Evolutionary conservation across 768 basidiomycete genomes (phyloP).

Genomic region (Auriscalpium orientale): DNA sequence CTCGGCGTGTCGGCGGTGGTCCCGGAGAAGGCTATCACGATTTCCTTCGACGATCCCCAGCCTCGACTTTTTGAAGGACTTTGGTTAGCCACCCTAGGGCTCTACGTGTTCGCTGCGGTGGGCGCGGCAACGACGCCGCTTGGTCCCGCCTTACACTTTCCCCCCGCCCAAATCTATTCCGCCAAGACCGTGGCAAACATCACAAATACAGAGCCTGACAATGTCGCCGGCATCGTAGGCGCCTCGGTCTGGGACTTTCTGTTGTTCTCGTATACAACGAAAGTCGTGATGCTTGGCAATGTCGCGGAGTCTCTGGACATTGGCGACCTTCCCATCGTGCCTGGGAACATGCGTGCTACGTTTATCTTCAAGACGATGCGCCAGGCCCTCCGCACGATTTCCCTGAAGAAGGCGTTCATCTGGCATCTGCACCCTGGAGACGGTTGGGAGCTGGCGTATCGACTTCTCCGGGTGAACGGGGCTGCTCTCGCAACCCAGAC

Average conservation of each 20-base stretch:
- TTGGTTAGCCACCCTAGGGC: constrained; percentile 45
- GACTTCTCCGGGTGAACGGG: constrained; percentile 51
- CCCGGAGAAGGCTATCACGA: constrained; percentile 34
- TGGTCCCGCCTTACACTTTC: constrained; percentile 72
- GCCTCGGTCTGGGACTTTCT: constrained; percentile 55
- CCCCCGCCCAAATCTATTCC: constrained; percentile 66
- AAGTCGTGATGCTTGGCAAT: constrained; percentile 81
- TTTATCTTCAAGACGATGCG: constrained; percentile 62
- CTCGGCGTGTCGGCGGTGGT: constrained; percentile 47
- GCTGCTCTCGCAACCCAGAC: constrained; percentile 34
- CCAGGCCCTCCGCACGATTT: constrained; percentile 40
- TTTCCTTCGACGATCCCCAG: constrained; percentile 15
- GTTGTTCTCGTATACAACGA: constrained; percentile 84
- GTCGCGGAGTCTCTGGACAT: constrained; percentile 69
- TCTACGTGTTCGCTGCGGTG: constrained; percentile 40
- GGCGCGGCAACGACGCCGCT: constrained; percentile 48
- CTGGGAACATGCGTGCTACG: constrained; percentile 61
- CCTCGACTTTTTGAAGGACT: constrained; percentile 24
- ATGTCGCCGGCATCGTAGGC: constrained; percentile 65
- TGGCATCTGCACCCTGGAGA: constrained; percentile 57
- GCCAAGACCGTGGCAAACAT: constrained; percentile 53
- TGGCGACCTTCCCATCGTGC: constrained; percentile 80
- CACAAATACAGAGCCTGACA: constrained; percentile 60
- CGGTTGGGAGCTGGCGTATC: constrained; percentile 59
- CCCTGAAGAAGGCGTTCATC: constrained; percentile 37